Evolutionary conservation across 257 asterid species (phyloP), one percentile per base, ranked within the genome.

Genomic region (Lycium ferocissimum): DNA sequence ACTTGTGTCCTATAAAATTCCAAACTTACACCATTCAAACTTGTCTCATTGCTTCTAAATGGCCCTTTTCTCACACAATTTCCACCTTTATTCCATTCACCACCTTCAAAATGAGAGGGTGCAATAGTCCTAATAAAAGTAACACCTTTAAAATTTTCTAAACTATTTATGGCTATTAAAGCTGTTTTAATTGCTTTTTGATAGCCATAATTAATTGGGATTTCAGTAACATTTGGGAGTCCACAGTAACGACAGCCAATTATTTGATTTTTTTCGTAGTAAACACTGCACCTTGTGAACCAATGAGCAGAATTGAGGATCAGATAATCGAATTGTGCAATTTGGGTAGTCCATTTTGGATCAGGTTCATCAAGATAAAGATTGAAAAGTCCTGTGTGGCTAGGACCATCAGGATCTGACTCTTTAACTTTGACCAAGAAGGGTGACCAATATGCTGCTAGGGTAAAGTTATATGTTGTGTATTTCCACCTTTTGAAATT

Each of bases 401-500:
- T 86, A 1, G 89, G 91, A 20, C 89, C 89, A 22, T 89, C 86
- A 0, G 88, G 58, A 18, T 85, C 86, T 9, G 70, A 84, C 47
- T 86, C 86, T 37, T 85, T 56, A 20, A 83, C 35, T 17, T 72
- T 90, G 7, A 92, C 95, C 71, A 92, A 61, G 45, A 81, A 92
- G 0, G 92, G 93, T 22, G 93, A 79, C 92, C 91, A 87, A 40
- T 81, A 92, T 15, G 87, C 81, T 2, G 91, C 88, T 0, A 92
- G 57, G 6, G 92, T 92, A 85, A 92, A 92, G 67, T 92, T 92
- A 89, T 89, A 91, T 0, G 82, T 82, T 2, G 54, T 59, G 84
- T 92, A 92, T 59, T 87, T 89, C 95, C 95, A 92, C 2, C 89
- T 89, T 69, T 71, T 88, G 87, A 91, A 92, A 56, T 89, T 86